These are phyloP conservation scores for Thermochaetoides dissita DNA, from an alignment of 2,329 filamentous ascomycete genomes.

Conservation along the genomic window DNA sequence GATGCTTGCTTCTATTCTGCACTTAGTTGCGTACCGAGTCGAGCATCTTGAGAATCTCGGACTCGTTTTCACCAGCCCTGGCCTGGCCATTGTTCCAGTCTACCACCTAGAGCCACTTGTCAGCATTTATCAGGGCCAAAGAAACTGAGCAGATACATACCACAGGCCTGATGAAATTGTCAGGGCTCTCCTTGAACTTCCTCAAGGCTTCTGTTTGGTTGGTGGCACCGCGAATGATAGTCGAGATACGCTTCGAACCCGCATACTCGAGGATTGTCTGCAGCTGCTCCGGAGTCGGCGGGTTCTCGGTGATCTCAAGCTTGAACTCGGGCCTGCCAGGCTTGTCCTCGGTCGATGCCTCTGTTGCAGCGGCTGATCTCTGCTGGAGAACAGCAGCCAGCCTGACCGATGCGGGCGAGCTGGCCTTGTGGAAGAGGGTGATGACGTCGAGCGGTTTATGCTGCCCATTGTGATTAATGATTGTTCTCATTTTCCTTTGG, in stretches of 20 bases:
- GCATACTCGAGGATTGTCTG: slow-evolving; percentile 32
- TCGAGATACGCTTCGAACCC: slow-evolving; percentile 43
- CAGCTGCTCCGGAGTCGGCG: slow-evolving; percentile 45
- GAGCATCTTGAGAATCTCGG: slow-evolving; percentile 75
- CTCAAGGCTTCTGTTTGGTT: slow-evolving; percentile 65
- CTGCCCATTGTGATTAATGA: slow-evolving; percentile 25
- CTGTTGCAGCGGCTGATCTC: slow-evolving; percentile 53
- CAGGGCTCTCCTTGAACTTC: slow-evolving; percentile 56
- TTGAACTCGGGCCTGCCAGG: slow-evolving; percentile 63
- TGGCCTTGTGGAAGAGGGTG: slow-evolving; percentile 87
- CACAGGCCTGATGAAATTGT: slow-evolving; percentile 61
- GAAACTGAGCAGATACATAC: slow-evolving; percentile 35
- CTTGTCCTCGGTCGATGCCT: slow-evolving; percentile 59
- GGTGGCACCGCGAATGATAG: slow-evolving; percentile 59
- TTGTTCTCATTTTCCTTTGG: too few relatives aligned
- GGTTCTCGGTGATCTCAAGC: slow-evolving; percentile 36
- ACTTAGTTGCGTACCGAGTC: slow-evolving; percentile 31
- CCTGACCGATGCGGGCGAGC: slow-evolving; percentile 55
- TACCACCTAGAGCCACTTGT: slow-evolving; percentile 38
- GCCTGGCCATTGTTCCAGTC: slow-evolving; percentile 90
- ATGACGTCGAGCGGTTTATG: slow-evolving; percentile 77
- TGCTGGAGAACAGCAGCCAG: slow-evolving; percentile 69
- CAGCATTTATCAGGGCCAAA: neutral
- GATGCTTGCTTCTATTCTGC: slow-evolving; percentile 6
- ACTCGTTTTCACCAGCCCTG: slow-evolving; percentile 65